Conservation (phyloP, 2,329 filamentous ascomycete genomes). For the Penicillium sp. region DNA sequence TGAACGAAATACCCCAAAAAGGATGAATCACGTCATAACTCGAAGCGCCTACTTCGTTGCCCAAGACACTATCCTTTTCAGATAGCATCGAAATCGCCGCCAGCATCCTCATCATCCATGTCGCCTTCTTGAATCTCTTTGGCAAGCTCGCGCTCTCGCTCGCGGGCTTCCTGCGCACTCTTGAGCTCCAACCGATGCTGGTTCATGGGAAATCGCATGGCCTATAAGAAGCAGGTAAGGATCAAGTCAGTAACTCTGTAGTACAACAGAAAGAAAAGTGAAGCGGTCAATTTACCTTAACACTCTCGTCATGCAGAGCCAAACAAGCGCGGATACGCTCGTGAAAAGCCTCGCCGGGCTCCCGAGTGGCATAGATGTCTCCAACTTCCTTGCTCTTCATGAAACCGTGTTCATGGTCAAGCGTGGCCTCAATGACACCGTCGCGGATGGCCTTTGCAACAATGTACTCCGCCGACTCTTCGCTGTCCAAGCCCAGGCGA, state of each 20-base stretch:
- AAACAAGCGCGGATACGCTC: slow-evolving; percentile 91
- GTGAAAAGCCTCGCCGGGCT: slow-evolving; percentile 96
- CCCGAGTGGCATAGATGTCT: slow-evolving; percentile 91
- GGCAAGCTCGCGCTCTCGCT: slow-evolving; percentile 91
- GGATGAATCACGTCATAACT: too few relatives aligned
- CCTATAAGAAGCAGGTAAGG: slow-evolving; percentile 45
- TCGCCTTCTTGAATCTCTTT: slow-evolving; percentile 99
- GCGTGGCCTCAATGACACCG: slow-evolving; percentile 89
- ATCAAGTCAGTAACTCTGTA: slow-evolving; percentile 14
- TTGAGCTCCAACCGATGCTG: slow-evolving; percentile 95
- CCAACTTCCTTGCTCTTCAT: slow-evolving; percentile 98
- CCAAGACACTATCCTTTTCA: slow-evolving; percentile 43
- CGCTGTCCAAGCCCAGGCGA: slow-evolving; percentile 82
- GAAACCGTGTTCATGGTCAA: slow-evolving; percentile 90
- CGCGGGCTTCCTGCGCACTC: slow-evolving; percentile 96
- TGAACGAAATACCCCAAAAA: background rate
- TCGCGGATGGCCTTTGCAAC: slow-evolving; percentile 97
- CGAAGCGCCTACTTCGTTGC: slow-evolving; percentile 1
- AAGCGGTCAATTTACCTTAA: slow-evolving; percentile 62
- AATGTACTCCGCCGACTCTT: slow-evolving; percentile 98
- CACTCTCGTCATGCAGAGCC: slow-evolving; percentile 90
- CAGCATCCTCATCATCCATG: slow-evolving; percentile 91
- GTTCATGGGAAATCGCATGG: slow-evolving; percentile 99
- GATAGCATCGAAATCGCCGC: slow-evolving; percentile 93
- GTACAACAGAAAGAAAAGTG: background rate